Conservation (phyloP, 768 basidiomycete species). For the Leccinum incarnatum region DNA sequence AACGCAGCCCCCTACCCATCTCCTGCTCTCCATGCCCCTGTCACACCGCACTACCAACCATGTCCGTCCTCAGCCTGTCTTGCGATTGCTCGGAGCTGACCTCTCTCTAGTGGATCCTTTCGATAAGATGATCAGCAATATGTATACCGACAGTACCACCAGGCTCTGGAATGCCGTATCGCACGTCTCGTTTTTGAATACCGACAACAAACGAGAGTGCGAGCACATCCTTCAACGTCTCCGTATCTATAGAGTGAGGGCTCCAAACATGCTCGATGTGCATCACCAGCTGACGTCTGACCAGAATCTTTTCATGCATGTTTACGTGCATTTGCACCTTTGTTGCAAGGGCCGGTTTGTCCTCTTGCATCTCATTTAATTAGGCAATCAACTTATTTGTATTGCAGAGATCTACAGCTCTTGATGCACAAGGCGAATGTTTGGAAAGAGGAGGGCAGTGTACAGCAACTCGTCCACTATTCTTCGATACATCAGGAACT, state of each 20-base stretch:
- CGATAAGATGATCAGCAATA: constrained; percentile 2
- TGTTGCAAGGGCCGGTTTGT: constrained; percentile 15
- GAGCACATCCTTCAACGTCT: constrained; percentile 7
- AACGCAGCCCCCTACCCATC: neutral
- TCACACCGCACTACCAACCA: neutral
- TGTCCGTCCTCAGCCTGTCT: constrained; percentile 11
- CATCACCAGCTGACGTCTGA: constrained; percentile 4
- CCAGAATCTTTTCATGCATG: constrained; percentile 26
- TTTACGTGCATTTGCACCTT: constrained; percentile 20
- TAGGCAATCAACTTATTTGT: neutral
- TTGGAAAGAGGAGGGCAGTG: constrained; percentile 16
- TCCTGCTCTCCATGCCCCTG: neutral
- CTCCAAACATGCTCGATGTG: neutral
- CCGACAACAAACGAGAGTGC: constrained; percentile 1
- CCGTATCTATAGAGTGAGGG: constrained; percentile 21
- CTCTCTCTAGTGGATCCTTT: constrained; percentile 2
- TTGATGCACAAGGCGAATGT: constrained; percentile 3
- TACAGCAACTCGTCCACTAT: constrained; percentile 19
- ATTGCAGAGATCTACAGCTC: constrained; percentile 7
- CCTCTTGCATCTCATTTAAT: neutral
- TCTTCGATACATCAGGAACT: constrained; percentile 15
- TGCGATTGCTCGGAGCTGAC: neutral
- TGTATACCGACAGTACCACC: neutral
- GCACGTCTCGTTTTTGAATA: neutral
- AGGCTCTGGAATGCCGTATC: constrained; percentile 8